phyloP scores from a whole-genome alignment of 495 filamentous ascomycete species.

The Annulohypoxylon bovei region DNA sequence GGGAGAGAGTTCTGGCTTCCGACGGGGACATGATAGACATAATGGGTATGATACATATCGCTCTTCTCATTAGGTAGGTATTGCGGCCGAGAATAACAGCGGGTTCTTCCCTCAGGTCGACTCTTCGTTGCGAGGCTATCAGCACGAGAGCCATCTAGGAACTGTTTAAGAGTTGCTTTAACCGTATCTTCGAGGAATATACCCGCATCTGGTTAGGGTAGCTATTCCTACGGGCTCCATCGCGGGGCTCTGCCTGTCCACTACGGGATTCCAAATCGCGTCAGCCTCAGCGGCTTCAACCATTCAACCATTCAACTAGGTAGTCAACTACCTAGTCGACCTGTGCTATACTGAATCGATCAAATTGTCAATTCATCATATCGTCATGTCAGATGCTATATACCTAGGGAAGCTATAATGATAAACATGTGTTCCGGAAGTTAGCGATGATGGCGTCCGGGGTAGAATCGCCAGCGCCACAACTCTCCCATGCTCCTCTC shows the following conservation, averaged over 20 bases:
- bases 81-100: background rate
- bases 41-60: too few relatives aligned
- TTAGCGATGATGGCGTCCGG: conserved; percentile 2
- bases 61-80: background rate
- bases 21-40: background rate
- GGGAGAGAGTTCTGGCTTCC: too few relatives aligned
- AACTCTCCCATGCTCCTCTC: conserved; percentile 4
- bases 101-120: conserved; percentile 1
- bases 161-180: background rate
- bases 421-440: background rate
- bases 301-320: background rate
- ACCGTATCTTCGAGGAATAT: conserved; percentile 29
- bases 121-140: background rate
- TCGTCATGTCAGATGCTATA: conserved; percentile 27
- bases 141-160: background rate
- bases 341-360: conserved; percentile 15
- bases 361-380: background rate
- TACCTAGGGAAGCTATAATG: conserved; percentile 12
- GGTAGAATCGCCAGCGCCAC: background rate
- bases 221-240: conserved; percentile 35
- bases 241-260: conserved; percentile 29
- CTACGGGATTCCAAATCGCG: conserved; percentile 10
- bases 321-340: too few relatives aligned
- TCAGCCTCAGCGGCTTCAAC: conserved; percentile 30
- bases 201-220: conserved; percentile 22